phyloP scores from a whole-genome alignment of 176 grass and related monocot genomes.

The Carex scoparia region DNA sequence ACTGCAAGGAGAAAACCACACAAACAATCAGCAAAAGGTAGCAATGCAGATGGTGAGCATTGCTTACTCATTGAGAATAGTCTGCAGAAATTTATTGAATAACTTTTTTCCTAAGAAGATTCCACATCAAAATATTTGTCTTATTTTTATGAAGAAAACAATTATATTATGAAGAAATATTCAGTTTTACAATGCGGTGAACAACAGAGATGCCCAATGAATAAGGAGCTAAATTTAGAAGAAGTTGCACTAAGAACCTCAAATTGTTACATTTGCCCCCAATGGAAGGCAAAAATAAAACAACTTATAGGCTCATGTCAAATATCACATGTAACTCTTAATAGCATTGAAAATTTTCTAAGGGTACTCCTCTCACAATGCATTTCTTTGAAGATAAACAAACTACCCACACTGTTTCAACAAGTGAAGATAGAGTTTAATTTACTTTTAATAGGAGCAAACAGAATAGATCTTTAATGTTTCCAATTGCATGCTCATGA shows the following conservation, averaged over 20 bases:
- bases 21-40: conserved; percentile 10
- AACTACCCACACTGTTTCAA: neutral
- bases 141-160: neutral
- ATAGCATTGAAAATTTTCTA: neutral
- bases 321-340: neutral
- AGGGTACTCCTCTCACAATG: neutral
- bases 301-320: neutral
- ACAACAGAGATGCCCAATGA: neutral
- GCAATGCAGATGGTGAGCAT: neutral
- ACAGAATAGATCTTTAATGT: neutral
- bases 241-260: neutral
- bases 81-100: neutral
- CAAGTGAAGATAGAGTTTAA: neutral
- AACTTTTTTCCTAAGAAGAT: neutral
- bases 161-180: neutral
- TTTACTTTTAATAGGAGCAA: neutral
- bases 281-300: neutral
- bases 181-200: neutral
- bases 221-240: neutral
- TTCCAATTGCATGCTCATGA: neutral
- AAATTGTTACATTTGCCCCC: neutral
- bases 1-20: conserved; percentile 42
- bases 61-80: neutral
- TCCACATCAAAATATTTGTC: neutral
- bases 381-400: neutral